Conservation (phyloP, 371 early-diverging fungal species). For the Mucor lusitanicus region DNA sequence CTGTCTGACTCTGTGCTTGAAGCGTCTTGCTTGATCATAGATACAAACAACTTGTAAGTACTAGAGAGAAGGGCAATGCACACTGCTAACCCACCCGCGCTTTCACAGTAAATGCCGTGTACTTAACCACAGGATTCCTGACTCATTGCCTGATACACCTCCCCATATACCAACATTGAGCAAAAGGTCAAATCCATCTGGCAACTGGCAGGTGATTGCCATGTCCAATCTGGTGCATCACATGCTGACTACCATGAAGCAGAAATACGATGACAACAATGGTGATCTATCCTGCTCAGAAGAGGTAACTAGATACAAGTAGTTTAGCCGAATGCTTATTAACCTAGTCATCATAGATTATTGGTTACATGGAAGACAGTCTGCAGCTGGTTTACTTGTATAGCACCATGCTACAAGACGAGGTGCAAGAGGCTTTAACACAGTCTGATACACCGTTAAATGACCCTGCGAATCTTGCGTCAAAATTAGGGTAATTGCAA, state of each 20-base stretch:
- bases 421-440: constrained; percentile 26
- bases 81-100: not conserved
- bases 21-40: constrained; percentile 57
- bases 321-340: not conserved
- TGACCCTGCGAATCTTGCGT: constrained; percentile 23
- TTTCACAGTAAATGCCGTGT: constrained; percentile 36
- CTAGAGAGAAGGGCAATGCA: not conserved
- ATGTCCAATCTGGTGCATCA: constrained; percentile 33
- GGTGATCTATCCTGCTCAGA: constrained; percentile 26
- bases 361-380: constrained; percentile 37
- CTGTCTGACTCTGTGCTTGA: constrained; percentile 44
- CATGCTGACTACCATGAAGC: constrained; percentile 30
- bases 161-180: not conserved
- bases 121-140: constrained; percentile 26
- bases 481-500: constrained; percentile 34
- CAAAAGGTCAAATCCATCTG: constrained; percentile 1
- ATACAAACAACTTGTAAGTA: constrained; percentile 53
- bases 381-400: constrained; percentile 44
- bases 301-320: constrained; percentile 19
- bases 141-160: constrained; percentile 1
- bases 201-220: constrained; percentile 24
- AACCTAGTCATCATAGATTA: not conserved
- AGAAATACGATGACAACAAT: constrained; percentile 19
- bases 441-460: constrained; percentile 13
- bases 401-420: constrained; percentile 43